A percentile compares a stretch with the other conserved stretches of the same genome.
These are phyloP conservation scores for Nadsonia starkeyi-henricii DNA, from an alignment of 1,139 yeast genomes.

Conservation along the genomic window DNA sequence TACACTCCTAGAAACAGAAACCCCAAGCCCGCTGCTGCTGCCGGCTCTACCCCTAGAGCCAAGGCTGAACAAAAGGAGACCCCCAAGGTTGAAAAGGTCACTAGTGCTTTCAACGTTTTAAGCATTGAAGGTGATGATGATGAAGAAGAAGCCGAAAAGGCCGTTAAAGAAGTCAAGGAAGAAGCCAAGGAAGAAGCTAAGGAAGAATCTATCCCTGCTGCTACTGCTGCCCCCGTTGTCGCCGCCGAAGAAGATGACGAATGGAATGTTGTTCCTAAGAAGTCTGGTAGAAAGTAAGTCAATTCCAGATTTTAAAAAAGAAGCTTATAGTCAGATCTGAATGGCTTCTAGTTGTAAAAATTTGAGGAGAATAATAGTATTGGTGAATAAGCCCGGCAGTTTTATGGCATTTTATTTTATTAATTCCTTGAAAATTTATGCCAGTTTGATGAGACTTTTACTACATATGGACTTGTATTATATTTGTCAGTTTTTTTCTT, in stretches of 20 bases:
- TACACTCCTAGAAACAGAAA: neutral
- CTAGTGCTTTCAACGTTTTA: constrained; percentile 43
- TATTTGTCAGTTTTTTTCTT: neutral
- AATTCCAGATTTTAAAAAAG: too few relatives aligned
- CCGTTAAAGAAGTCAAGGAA: constrained; percentile 13
- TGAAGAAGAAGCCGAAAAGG: constrained; percentile 22
- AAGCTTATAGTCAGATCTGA: constrained; percentile 2
- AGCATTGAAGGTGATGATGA: constrained; percentile 55
- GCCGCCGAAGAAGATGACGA: constrained; percentile 35
- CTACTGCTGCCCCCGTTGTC: constrained; percentile 24
- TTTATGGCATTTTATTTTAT: constrained; percentile 1
- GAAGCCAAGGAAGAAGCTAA: constrained; percentile 16
- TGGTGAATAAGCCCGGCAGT: constrained; percentile 6
- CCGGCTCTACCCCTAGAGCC: constrained; percentile 6
- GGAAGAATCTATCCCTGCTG: constrained; percentile 27
- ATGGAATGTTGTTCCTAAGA: constrained; percentile 53
- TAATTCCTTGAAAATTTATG: neutral
- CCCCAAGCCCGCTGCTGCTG: neutral
- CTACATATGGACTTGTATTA: neutral
- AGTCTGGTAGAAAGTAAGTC: constrained; percentile 8
- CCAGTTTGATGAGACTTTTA: neutral
- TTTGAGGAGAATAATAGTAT: constrained; percentile 6
- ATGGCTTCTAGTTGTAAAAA: neutral
- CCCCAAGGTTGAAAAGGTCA: constrained; percentile 12
- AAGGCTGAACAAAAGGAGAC: constrained; percentile 9